Percentiles rank a stretch among this genome's conserved stretches.
Evolutionary conservation across 2,329 filamentous ascomycete species (phyloP).

Genomic region (Coniochaeta sp.): DNA sequence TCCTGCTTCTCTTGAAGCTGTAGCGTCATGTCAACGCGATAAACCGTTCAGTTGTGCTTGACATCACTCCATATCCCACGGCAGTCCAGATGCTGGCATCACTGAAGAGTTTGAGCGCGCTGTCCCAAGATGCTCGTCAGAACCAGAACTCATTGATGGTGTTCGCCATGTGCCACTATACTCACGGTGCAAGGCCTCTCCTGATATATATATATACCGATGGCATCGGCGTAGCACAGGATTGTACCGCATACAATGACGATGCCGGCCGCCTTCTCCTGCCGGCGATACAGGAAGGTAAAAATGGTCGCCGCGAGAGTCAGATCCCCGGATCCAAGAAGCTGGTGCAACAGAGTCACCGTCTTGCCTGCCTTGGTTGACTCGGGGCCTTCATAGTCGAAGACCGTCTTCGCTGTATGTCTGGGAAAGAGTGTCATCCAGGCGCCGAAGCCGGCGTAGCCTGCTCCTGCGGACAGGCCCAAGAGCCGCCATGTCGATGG

Average conservation of each 20-base stretch:
- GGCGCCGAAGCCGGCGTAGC: constrained; percentile 5
- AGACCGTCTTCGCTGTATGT: not conserved
- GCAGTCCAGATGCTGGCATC: constrained; percentile 1
- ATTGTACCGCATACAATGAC: constrained; percentile 12
- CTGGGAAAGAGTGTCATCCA: constrained; percentile 1
- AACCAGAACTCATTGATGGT: constrained; percentile 10
- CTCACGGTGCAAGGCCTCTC: constrained; percentile 6
- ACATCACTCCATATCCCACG: not conserved
- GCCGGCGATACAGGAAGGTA: constrained; percentile 6
- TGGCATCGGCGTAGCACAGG: constrained; percentile 9
- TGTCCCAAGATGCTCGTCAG: constrained; percentile 2
- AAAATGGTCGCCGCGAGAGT: constrained; percentile 11
- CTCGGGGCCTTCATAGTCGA: not conserved
- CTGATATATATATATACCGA: constrained; percentile 4
- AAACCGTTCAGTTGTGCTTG: not conserved
- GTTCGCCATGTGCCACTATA: constrained; percentile 5
- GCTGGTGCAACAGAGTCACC: constrained; percentile 8
- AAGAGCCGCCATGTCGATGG: constrained; percentile 6
- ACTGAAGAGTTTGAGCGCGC: not conserved
- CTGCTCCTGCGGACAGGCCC: constrained; percentile 7
- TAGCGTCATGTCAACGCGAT: not conserved
- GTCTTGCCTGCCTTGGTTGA: not conserved
- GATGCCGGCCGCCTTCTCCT: constrained; percentile 11
- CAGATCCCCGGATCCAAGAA: constrained; percentile 12
- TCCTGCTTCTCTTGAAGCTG: not conserved